Evolutionary conservation across 2,329 filamentous ascomycete species (phyloP).

Genomic region (Diaporthe amygdali): DNA sequence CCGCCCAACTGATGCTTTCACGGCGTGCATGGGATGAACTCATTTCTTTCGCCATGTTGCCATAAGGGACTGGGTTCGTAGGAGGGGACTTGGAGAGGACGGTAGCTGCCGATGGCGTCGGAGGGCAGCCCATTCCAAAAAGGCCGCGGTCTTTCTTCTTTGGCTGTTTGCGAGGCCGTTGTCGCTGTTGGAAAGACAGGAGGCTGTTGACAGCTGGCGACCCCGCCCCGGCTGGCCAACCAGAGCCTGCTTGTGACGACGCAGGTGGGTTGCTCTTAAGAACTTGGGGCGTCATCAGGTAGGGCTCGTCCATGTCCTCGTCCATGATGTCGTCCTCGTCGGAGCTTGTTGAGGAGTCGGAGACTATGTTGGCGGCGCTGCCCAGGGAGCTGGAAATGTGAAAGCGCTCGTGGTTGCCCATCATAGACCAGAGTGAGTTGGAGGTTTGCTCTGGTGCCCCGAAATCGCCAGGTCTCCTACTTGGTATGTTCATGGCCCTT

Average conservation of each 20-base stretch:
- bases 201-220: slow-evolving; percentile 78
- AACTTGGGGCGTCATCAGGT: slow-evolving; percentile 82
- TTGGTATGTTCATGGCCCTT: slow-evolving; percentile 66
- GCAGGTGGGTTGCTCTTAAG: slow-evolving; percentile 55
- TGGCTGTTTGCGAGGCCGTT: slow-evolving; percentile 74
- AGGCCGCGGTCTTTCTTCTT: slow-evolving; percentile 55
- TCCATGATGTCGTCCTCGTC: slow-evolving; percentile 75
- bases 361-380: slow-evolving; percentile 76
- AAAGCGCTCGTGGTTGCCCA: slow-evolving; percentile 72
- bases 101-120: slow-evolving; percentile 39
- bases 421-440: slow-evolving; percentile 73
- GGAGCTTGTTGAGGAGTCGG: slow-evolving; percentile 76
- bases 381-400: slow-evolving; percentile 77
- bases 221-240: slow-evolving; percentile 55
- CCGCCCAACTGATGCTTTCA: slow-evolving; percentile 89
- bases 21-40: slow-evolving; percentile 63
- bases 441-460: slow-evolving; percentile 67
- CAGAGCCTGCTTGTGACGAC: slow-evolving; percentile 15
- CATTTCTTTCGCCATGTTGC: slow-evolving; percentile 41
- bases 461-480: slow-evolving; percentile 54
- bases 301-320: slow-evolving; percentile 78
- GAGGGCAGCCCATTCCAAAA: slow-evolving; percentile 56
- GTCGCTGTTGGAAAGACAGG: slow-evolving; percentile 80
- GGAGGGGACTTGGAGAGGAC: slow-evolving; percentile 77
- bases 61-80: slow-evolving; percentile 33